Percentiles rank a stretch among this genome's conserved stretches.
Conservation (phyloP, 139 green algal species). For the Coccomyxa sp. region DNA sequence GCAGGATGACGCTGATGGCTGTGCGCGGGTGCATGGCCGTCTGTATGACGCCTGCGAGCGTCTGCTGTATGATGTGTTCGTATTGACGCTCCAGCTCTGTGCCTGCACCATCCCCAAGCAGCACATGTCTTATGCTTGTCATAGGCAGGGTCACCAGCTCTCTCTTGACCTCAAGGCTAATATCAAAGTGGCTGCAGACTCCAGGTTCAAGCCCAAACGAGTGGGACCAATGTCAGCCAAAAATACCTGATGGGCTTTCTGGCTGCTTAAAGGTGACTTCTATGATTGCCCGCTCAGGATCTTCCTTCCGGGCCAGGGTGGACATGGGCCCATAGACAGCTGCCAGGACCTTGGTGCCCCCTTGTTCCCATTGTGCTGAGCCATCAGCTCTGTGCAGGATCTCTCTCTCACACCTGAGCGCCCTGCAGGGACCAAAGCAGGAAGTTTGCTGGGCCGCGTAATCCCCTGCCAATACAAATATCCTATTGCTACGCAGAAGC, state of each 20-base stretch:
- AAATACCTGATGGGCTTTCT: background rate
- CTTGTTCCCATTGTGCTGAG: slow-evolving; percentile 57
- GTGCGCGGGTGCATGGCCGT: background rate
- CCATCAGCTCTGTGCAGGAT: slow-evolving; percentile 59
- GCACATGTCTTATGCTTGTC: too few species aligned
- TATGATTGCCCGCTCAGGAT: slow-evolving; percentile 50
- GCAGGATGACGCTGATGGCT: background rate
- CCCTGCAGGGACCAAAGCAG: slow-evolving; percentile 29
- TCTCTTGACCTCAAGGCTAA: slow-evolving; percentile 19
- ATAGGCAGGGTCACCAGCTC: too few species aligned
- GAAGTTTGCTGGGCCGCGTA: too few species aligned
- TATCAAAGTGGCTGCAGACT: too few species aligned
- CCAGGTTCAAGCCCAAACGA: too few species aligned
- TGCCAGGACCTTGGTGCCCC: slow-evolving; percentile 52
- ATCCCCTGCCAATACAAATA: too few species aligned
- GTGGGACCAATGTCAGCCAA: too few species aligned
- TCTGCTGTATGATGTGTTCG: background rate
- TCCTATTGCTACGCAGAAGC: too few species aligned
- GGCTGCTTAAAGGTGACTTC: slow-evolving; percentile 55
- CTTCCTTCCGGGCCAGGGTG: slow-evolving; percentile 37
- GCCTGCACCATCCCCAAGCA: slow-evolving; percentile 46
- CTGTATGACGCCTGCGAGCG: background rate
- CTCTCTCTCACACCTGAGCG: slow-evolving; percentile 45
- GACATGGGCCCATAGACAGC: slow-evolving; percentile 55
- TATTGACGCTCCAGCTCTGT: background rate